Percentiles rank a stretch among this genome's conserved stretches.
These are phyloP conservation scores for Raphanus sativus DNA, from an alignment of 345 rosid genomes.

Conservation along the genomic window DNA sequence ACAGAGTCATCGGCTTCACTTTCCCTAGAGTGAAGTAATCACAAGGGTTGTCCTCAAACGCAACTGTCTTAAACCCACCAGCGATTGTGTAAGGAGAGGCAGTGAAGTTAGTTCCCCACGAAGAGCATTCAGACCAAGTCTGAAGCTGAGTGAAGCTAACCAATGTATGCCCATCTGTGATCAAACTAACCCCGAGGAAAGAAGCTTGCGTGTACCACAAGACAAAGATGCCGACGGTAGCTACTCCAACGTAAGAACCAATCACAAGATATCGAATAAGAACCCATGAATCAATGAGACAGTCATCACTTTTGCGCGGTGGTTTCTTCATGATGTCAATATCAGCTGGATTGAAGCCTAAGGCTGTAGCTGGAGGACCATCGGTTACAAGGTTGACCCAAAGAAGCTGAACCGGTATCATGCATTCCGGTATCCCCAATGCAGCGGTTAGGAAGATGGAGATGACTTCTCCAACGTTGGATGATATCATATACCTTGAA, in stretches of 20 bases:
- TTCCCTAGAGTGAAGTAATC: slow-evolving; percentile 83
- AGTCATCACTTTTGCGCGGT: slow-evolving; percentile 78
- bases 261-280: slow-evolving; percentile 78
- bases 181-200: slow-evolving; percentile 68
- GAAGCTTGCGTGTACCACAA: slow-evolving; percentile 89
- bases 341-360: slow-evolving; percentile 93
- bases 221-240: slow-evolving; percentile 85
- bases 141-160: slow-evolving; percentile 69
- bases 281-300: slow-evolving; percentile 72
- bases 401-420: slow-evolving; percentile 94
- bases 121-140: slow-evolving; percentile 72
- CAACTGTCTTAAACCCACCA: slow-evolving; percentile 45
- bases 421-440: slow-evolving; percentile 84
- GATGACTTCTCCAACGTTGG: slow-evolving; percentile 93
- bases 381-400: slow-evolving; percentile 98
- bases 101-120: slow-evolving; percentile 72
- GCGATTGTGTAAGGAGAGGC: slow-evolving; percentile 57
- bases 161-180: slow-evolving; percentile 74
- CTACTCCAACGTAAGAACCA: slow-evolving; percentile 90
- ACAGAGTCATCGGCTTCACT: slow-evolving; percentile 85
- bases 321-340: slow-evolving; percentile 82
- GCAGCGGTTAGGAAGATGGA: slow-evolving; percentile 87
- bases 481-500: slow-evolving; percentile 92
- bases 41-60: slow-evolving; percentile 67
- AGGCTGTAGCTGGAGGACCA: slow-evolving; percentile 97